Base-by-base conservation (phyloP, 192 early-diverging fungal species). In the Phycomyces nitens region DNA sequence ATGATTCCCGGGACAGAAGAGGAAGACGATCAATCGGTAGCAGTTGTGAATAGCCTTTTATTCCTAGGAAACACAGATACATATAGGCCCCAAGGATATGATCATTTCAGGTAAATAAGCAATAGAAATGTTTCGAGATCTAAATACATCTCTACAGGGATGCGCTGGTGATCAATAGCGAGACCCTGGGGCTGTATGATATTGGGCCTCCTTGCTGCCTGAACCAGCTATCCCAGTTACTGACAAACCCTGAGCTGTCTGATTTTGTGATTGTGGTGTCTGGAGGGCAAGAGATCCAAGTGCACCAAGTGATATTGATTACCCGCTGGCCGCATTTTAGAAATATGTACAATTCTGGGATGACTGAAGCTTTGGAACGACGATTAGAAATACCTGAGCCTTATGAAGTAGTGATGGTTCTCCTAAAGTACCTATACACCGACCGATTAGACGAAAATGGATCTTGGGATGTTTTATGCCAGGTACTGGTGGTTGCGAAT, bases 291-390 rank as follows among this genome's bases (percentile, higher is more conserved):
- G 69, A 74, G 44, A 84, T 87, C 40, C 80, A 72, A 15, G 85
- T 76, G 2, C 85, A 87, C 38, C 71, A 78, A 26, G 77, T 85
- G 52, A 71, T 87, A 12, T 61, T 87, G 0, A 69, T 77, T 16
- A 62, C 80, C 11, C 80, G 85, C n/a, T 87, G 85, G 85, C 78
- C 83, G 9, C 79, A 84, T 58, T 87, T 85, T 60, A 51, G 64
- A 29, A 84, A 82, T 56, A 63, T 84, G 59, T 61, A 77, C 53
- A 65, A 73, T 11, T 73, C 76, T 0, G 82, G 80, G 4, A 84
- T 82, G 81, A 73, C 71, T 7, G 82, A 85, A 54, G 68, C 80
- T 10, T 66, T 74, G 40, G 60, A 68, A 22, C 74, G 66, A 12
- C 64, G 75, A 0, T 71, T 86, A 57, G 47, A 58, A 10, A 68